These are phyloP conservation scores for Croton laevigatus DNA, from an alignment of 441 rosid species.

Conservation along the genomic window DNA sequence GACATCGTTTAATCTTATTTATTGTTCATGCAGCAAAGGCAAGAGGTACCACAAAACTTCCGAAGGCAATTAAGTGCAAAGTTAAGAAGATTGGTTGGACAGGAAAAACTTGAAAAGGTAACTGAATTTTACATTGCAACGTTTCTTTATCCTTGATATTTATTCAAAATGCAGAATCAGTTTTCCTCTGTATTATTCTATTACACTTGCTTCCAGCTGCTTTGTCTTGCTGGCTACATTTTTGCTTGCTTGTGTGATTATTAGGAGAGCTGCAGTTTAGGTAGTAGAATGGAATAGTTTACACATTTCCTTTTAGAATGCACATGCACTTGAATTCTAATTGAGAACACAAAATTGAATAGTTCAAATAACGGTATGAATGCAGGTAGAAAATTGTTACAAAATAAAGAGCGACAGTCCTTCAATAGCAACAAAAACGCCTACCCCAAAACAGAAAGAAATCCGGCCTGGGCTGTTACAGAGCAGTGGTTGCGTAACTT, in stretches of 20 bases:
- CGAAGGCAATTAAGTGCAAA: constrained; percentile 51
- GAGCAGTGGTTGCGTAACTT: constrained; percentile 15
- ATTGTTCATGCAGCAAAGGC: constrained; percentile 45
- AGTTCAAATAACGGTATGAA: constrained; percentile 8
- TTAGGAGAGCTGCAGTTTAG: neutral
- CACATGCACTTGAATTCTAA: neutral
- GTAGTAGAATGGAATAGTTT: constrained; percentile 5
- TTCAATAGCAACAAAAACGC: constrained; percentile 31
- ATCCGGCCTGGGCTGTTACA: constrained; percentile 29
- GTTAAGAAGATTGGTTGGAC: constrained; percentile 55
- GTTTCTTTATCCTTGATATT: neutral
- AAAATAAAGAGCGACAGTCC: constrained; percentile 34
- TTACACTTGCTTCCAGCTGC: neutral
- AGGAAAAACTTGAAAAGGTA: constrained; percentile 67
- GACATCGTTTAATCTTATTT: constrained; percentile 12
- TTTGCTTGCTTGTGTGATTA: neutral
- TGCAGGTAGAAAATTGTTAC: constrained; percentile 52
- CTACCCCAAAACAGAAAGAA: constrained; percentile 38
- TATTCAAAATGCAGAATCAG: constrained; percentile 3
- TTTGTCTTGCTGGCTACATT: neutral
- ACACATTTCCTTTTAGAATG: neutral
- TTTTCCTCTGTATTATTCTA: neutral
- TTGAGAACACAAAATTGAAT: constrained; percentile 6
- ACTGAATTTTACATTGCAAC: constrained; percentile 10
- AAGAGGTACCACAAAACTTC: constrained; percentile 51